These are phyloP conservation scores for Aristolochia fimbriata DNA, from an alignment of 164 flowering plant species.

Conservation along the genomic window DNA sequence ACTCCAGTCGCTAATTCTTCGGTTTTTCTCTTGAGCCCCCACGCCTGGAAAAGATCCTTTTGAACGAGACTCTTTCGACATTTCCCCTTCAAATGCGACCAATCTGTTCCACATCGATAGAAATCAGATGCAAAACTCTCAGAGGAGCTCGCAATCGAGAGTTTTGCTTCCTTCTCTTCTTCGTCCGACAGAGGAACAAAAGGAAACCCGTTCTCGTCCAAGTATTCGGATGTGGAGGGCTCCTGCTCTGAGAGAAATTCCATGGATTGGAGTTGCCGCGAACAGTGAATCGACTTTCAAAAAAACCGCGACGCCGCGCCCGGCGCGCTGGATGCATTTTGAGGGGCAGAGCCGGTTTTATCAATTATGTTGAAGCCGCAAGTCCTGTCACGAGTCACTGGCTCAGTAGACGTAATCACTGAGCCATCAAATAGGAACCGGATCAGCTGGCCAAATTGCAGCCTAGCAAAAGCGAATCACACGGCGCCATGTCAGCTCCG, in stretches of 20 bases:
- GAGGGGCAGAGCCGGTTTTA: no score
- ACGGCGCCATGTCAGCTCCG: no score
- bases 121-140: slow-evolving; percentile 43
- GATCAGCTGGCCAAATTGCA: no score
- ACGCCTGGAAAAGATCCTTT: slow-evolving; percentile 37
- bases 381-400: no score
- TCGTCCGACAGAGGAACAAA: slow-evolving; percentile 4
- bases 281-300: no score
- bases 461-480: no score
- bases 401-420: no score
- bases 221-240: slow-evolving; percentile 5
- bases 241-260: slow-evolving; percentile 5
- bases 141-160: neutral
- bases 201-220: slow-evolving; percentile 22
- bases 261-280: slow-evolving; percentile 1
- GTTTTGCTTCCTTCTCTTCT: slow-evolving; percentile 1
- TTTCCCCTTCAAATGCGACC: slow-evolving; percentile 27
- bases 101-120: slow-evolving; percentile 43
- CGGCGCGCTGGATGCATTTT: no score
- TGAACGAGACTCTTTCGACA: slow-evolving; percentile 35
- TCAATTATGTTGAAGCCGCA: no score
- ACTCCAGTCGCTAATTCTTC: slow-evolving; percentile 1
- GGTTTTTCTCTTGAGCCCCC: slow-evolving; percentile 31
- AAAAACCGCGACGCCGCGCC: no score
- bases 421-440: no score